Conservation (phyloP, 192 early-diverging fungal species). For the Coemansia erecta region DNA sequence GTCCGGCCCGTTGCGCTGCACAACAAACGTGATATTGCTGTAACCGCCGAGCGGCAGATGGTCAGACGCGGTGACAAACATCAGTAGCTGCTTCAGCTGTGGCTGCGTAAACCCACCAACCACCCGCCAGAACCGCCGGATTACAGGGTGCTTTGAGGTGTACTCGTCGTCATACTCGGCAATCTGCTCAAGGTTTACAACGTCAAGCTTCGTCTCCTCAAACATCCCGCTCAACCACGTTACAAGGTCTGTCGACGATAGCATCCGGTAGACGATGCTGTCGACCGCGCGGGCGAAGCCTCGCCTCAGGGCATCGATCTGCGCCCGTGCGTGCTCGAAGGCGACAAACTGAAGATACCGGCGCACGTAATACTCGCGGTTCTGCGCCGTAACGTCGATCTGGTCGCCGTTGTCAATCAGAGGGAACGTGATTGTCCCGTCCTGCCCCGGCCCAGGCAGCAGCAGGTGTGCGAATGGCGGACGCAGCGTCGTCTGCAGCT, state of each 20-base stretch:
- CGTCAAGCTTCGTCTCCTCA: conserved; percentile 49
- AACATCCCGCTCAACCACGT: conserved; percentile 56
- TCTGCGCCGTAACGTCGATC: conserved; percentile 74
- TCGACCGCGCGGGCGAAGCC: conserved; percentile 69
- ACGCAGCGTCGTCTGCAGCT: background rate
- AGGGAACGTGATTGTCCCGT: conserved; percentile 54
- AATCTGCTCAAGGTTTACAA: conserved; percentile 65
- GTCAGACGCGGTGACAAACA: conserved; percentile 91
- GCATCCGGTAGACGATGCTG: conserved; percentile 36
- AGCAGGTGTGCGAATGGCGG: conserved; percentile 13
- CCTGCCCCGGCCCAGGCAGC: background rate
- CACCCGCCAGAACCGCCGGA: conserved; percentile 81
- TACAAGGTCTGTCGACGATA: conserved; percentile 70
- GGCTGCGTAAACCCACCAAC: conserved; percentile 61
- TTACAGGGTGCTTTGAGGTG: conserved; percentile 59
- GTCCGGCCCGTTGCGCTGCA: conserved; percentile 95
- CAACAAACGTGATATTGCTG: conserved; percentile 79
- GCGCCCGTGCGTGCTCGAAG: conserved; percentile 58
- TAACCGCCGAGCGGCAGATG: conserved; percentile 84
- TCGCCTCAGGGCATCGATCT: conserved; percentile 71
- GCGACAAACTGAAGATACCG: conserved; percentile 69
- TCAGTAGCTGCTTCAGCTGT: conserved; percentile 71
- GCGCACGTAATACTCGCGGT: conserved; percentile 70
- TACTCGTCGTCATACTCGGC: conserved; percentile 88
- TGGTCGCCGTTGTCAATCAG: conserved; percentile 62